Percentiles rank a stretch among this genome's conserved stretches.
phyloP scores from a whole-genome alignment of 2,329 filamentous ascomycete genomes.

The Fusarium proliferatum region DNA sequence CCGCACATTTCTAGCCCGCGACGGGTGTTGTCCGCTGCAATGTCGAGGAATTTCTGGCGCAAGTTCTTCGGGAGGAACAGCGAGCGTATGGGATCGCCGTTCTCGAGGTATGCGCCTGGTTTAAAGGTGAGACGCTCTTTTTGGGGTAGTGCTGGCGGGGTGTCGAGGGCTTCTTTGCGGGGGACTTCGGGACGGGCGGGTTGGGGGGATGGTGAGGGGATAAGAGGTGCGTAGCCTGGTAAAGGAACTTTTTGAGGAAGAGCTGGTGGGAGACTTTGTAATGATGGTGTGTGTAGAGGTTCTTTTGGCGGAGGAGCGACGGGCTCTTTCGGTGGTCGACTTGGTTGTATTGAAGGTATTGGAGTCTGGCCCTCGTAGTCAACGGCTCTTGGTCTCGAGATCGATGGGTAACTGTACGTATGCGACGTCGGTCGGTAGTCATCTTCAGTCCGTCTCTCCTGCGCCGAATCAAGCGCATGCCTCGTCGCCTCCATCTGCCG shows the following conservation, averaged over 20 bases:
- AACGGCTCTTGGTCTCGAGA: constrained; percentile 63
- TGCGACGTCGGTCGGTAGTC: constrained; percentile 44
- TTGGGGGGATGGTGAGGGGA: constrained; percentile 32
- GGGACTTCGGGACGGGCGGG: constrained; percentile 42
- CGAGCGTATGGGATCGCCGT: constrained; percentile 85
- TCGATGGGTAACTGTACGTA: constrained; percentile 67
- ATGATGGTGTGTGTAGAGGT: constrained; percentile 13
- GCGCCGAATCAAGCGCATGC: constrained; percentile 55
- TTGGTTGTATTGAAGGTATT: constrained; percentile 46
- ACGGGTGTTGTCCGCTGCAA: constrained; percentile 81
- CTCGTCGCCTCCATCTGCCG: constrained; percentile 66
- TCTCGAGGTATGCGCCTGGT: constrained; percentile 90
- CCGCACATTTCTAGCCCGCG: constrained; percentile 93
- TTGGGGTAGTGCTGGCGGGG: constrained; percentile 50
- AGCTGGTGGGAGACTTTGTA: constrained; percentile 30
- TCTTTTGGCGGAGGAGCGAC: constrained; percentile 41
- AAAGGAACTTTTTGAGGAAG: constrained; percentile 48
- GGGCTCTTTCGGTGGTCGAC: constrained; percentile 49
- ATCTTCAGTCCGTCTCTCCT: constrained; percentile 41
- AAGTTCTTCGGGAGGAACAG: constrained; percentile 86
- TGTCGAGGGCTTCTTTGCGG: constrained; percentile 43
- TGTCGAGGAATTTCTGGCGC: constrained; percentile 76
- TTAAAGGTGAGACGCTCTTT: constrained; percentile 72
- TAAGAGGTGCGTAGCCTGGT: constrained; percentile 37
- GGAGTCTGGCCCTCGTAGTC: constrained; percentile 52